These are phyloP conservation scores for Kodamaea arcana DNA, from an alignment of 1,139 yeast species.

Conservation along the genomic window DNA sequence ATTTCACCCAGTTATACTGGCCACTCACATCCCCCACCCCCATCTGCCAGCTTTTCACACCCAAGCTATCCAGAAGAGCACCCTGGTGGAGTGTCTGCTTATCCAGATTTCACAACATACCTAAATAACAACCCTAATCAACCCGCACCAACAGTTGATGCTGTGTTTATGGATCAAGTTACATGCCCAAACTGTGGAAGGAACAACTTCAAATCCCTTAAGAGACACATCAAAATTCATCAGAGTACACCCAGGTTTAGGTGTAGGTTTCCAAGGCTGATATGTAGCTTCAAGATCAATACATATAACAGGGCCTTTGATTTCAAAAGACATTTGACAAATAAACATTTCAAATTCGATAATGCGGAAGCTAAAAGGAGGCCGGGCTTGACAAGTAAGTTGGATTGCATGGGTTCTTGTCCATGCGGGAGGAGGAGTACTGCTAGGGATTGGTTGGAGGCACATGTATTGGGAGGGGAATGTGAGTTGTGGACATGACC, in stretches of 20 bases:
- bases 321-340: constrained; percentile 17
- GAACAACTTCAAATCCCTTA: constrained; percentile 16
- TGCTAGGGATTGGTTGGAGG: constrained; percentile 15
- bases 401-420: constrained; percentile 17
- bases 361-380: constrained; percentile 12
- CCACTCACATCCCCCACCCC: no score
- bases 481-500: background rate
- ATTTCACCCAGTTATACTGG: no score
- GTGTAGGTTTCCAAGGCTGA: constrained; percentile 15
- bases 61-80: background rate
- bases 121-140: constrained; percentile 15
- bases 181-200: constrained; percentile 16
- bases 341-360: constrained; percentile 18
- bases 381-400: constrained; percentile 14
- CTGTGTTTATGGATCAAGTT: constrained; percentile 16
- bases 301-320: constrained; percentile 19
- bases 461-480: constrained; percentile 13
- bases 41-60: background rate
- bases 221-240: constrained; percentile 17
- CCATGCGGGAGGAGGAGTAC: constrained; percentile 16
- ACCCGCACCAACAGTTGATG: constrained; percentile 17
- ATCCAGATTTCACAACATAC: constrained; percentile 18
- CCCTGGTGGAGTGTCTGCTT: constrained; percentile 5
- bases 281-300: constrained; percentile 16
- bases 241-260: constrained; percentile 14